Percentiles rank a stretch among this genome's conserved stretches.
Conservation (phyloP, 768 basidiomycete genomes). For the Strobilomyces echinocephalus region DNA sequence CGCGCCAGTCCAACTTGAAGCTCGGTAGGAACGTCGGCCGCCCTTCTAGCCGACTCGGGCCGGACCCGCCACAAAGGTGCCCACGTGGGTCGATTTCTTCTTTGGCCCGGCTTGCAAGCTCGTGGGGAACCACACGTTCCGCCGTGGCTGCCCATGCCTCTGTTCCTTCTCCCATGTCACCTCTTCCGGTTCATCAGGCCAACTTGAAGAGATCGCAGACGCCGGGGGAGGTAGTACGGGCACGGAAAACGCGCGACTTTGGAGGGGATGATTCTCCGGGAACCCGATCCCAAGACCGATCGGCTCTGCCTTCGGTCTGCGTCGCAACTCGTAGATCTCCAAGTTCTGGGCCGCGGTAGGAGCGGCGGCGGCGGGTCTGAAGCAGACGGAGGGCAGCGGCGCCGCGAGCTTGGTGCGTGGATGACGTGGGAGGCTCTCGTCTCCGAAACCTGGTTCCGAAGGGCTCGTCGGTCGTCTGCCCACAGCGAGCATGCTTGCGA, state of each 20-base stretch:
- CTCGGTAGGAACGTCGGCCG: no score
- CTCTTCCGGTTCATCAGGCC: not conserved
- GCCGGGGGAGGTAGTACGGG: slow-evolving; percentile 4
- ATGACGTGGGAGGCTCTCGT: not conserved
- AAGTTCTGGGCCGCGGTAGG: not conserved
- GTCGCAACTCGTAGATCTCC: slow-evolving; percentile 16
- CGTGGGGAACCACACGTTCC: slow-evolving; percentile 3
- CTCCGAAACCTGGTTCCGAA: not conserved
- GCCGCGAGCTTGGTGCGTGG: not conserved
- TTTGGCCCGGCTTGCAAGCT: slow-evolving; percentile 1
- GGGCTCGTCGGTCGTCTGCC: slow-evolving; percentile 1
- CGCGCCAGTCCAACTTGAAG: not conserved
- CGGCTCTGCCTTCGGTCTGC: slow-evolving; percentile 5
- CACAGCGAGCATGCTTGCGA: slow-evolving; percentile 23
- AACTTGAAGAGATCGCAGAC: not conserved
- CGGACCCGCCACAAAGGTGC: not conserved
- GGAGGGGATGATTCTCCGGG: slow-evolving; percentile 21
- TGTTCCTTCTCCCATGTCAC: not conserved
- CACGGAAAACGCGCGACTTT: slow-evolving; percentile 17
- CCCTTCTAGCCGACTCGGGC: not conserved
- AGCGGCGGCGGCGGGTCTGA: not conserved
- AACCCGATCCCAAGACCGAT: slow-evolving; percentile 27
- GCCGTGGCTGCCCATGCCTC: not conserved
- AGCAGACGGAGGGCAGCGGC: not conserved
- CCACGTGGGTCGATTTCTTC: not conserved